Conservation (phyloP, 345 rosid species). For the Linum usitatissimum region DNA sequence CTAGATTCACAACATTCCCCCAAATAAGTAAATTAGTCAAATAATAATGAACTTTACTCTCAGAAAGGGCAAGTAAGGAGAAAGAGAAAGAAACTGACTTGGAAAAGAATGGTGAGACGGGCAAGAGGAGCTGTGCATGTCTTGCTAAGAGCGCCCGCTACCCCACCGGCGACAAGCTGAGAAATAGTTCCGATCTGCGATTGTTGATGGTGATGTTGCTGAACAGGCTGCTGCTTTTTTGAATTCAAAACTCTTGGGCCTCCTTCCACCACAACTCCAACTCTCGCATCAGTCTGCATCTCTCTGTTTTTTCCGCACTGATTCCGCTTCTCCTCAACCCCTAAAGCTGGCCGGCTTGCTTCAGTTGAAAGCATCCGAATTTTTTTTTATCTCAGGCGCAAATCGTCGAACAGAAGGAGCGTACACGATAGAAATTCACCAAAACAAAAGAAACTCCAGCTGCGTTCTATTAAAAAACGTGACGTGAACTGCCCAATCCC, state of each 20-base stretch:
- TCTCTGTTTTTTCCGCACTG: neutral
- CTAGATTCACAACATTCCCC: conserved; percentile 23
- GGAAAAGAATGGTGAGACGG: conserved; percentile 89
- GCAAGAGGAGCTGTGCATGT: conserved; percentile 97
- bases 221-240: conserved; percentile 3
- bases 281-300: conserved; percentile 4
- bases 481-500: neutral
- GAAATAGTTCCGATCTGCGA: conserved; percentile 57
- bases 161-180: conserved; percentile 75
- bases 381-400: neutral
- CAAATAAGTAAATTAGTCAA: neutral
- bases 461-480: neutral
- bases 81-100: conserved; percentile 33
- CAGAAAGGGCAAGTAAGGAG: neutral
- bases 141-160: conserved; percentile 94
- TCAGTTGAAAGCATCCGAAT: neutral
- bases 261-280: conserved; percentile 4
- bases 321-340: neutral
- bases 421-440: neutral
- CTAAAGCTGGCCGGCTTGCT: neutral
- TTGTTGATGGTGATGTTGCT: conserved; percentile 25
- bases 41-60: neutral
- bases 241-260: neutral
- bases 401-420: neutral
- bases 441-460: neutral